Evolutionary conservation across 805 yeast species (phyloP), one percentile per base, ranked within the genome.

Genomic region (Pichia manshurica): DNA sequence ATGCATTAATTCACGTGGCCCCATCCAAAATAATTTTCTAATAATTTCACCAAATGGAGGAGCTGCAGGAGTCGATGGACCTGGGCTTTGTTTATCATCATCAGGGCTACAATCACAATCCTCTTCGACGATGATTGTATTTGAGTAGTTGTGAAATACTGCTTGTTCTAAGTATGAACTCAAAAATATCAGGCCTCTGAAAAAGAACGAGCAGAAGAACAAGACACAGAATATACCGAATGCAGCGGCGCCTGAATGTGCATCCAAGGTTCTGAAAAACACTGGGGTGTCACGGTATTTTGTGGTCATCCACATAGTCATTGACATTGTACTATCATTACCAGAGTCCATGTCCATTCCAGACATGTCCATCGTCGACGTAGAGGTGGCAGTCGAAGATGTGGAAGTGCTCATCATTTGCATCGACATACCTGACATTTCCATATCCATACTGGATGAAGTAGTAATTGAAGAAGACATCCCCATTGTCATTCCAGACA

Each of bases 181-280:
- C 19, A 74, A 53, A 60, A 83, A 84, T 39, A 76, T 73, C 6
- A 81, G 46, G 2, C 85, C 82, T 59, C 85, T 75, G 50, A 81
- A 71, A 33, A 74, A 67, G 57, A 85, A 76, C 0, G 82, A 81
- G 2, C 77, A 66, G 23, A 75, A 75, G 59, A 85, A 77, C 20
- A 85, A 60, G 13, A 81, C 66, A 32, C 79, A 66, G 58, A 84
- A 85, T 15, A 85, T 83, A 21, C 91, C 95, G 62, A 85, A 85
- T 0, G 87, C 89, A 45, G 75, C 73, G 9, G 73, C 88, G 22
- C 75, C 75, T 37, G 65, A 68, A 2, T 67, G 54, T 2, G 91
- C 91, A 12, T 59, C 57, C 41, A 85, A 64, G 0, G 67, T 65
- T 49, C 71, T 64, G 66, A 85, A 85, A 5, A 85, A 57, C 0